Conservation (phyloP, 2,329 filamentous ascomycete genomes). For the Pseudomassariella vexata region DNA sequence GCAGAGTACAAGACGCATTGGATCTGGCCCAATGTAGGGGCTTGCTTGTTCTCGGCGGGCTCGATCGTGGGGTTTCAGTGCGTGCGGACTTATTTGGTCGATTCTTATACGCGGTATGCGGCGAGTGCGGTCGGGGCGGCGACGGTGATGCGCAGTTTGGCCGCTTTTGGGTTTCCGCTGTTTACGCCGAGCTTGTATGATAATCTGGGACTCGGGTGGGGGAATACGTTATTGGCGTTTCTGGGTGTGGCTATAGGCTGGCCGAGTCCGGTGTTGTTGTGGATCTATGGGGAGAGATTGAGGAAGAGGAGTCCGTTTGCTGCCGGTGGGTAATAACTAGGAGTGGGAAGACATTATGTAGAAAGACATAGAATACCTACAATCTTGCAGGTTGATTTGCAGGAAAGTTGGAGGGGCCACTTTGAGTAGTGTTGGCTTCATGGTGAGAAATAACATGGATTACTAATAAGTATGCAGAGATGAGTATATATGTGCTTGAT, state of each 20-base stretch:
- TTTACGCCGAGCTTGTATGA: slow-evolving; percentile 42
- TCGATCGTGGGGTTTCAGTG: slow-evolving; percentile 37
- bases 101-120: slow-evolving; percentile 39
- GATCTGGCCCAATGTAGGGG: slow-evolving; percentile 40
- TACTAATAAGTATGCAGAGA: too few species aligned
- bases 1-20: slow-evolving; percentile 36
- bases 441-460: too few species aligned
- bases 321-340: slow-evolving; percentile 17
- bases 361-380: not conserved
- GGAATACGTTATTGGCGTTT: slow-evolving; percentile 37
- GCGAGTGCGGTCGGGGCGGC: slow-evolving; percentile 38
- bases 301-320: slow-evolving; percentile 28
- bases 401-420: too few species aligned
- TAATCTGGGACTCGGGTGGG: slow-evolving; percentile 40
- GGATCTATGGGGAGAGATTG: slow-evolving; percentile 30
- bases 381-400: too few species aligned
- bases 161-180: slow-evolving; percentile 46
- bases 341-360: not conserved
- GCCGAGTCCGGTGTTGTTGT: slow-evolving; percentile 39
- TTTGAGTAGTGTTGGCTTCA: too few species aligned
- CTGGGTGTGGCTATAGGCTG: slow-evolving; percentile 46
- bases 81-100: slow-evolving; percentile 40
- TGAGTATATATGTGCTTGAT: too few species aligned
- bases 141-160: slow-evolving; percentile 39
- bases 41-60: slow-evolving; percentile 29